Percentiles rank a stretch among this genome's conserved stretches.
Evolutionary conservation across 208 protist genomes (phyloP).

Genomic region (Tritrichomonas musculus): DNA sequence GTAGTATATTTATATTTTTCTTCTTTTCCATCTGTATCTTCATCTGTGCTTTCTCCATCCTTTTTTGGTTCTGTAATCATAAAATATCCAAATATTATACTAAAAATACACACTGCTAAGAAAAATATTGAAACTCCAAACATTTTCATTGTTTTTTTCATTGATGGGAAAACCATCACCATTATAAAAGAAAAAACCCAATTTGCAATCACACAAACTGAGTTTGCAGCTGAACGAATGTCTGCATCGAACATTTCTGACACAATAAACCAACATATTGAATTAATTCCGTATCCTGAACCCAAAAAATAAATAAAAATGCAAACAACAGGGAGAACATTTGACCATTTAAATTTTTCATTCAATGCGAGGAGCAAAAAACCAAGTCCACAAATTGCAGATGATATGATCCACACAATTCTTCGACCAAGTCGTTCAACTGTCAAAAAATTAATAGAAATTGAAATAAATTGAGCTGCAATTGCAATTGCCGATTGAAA

Average conservation of each 20-base stretch:
- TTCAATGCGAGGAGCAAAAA: background rate
- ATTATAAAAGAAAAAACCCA: background rate
- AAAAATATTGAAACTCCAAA: no score
- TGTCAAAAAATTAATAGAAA: background rate
- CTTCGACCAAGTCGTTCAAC: background rate
- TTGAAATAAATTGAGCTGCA: background rate
- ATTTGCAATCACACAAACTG: background rate
- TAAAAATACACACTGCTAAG: no score
- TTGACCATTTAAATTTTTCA: background rate
- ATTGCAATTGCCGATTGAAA: background rate
- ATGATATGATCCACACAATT: background rate
- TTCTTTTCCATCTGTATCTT: no score
- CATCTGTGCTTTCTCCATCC: no score
- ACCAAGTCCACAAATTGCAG: background rate
- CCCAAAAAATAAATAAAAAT: background rate
- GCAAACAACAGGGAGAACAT: background rate
- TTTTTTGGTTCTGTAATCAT: no score
- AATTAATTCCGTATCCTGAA: background rate
- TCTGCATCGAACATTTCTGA: background rate
- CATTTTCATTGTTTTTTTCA: background rate
- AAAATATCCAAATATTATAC: no score
- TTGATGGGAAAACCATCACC: background rate
- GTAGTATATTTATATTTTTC: no score
- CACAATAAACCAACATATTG: background rate
- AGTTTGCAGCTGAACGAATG: background rate